A percentile compares a stretch with the other conserved stretches of the same genome.
Evolutionary conservation across 1,139 yeast species (phyloP).

Genomic region (Blastobotrys capitulatus): DNA sequence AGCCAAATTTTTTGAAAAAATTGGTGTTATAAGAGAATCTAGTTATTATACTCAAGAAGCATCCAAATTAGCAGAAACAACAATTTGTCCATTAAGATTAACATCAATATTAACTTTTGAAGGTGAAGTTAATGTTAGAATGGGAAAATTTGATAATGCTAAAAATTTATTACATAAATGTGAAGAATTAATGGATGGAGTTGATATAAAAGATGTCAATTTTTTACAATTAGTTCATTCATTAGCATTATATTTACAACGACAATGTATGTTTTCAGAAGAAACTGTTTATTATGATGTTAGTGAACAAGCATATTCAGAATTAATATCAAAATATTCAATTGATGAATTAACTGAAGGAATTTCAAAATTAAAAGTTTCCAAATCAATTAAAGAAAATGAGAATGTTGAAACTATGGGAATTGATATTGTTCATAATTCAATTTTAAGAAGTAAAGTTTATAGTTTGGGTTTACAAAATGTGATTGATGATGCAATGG

Average conservation of each 20-base stretch:
- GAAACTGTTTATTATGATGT: conserved; percentile 24
- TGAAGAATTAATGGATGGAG: conserved; percentile 19
- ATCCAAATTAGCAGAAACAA: conserved; percentile 18
- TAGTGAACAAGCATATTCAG: conserved; percentile 20
- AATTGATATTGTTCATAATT: conserved; percentile 20
- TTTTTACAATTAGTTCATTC: conserved; percentile 24
- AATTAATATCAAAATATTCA: conserved; percentile 7
- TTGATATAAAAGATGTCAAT: conserved; percentile 19
- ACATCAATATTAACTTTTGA: conserved; percentile 22
- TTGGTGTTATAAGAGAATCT: conserved; percentile 24
- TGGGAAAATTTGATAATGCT: conserved; percentile 23
- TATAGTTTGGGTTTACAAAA: conserved; percentile 25
- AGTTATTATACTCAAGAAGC: conserved; percentile 24
- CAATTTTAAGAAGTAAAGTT: conserved; percentile 21
- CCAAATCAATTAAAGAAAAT: neutral
- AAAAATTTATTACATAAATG: conserved; percentile 19
- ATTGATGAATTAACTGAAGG: conserved; percentile 16
- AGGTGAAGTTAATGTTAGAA: conserved; percentile 21
- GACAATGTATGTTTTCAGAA: conserved; percentile 21
- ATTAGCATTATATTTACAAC: conserved; percentile 23
- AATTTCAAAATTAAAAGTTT: conserved; percentile 11
- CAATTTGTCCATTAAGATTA: conserved; percentile 17
- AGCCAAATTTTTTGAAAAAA: conserved; percentile 22
- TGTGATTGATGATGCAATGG: conserved; percentile 20
- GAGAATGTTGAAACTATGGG: conserved; percentile 14